phyloP scores from a whole-genome alignment of 352 stramenopile species.

The Pseudoperonospora humuli region DNA sequence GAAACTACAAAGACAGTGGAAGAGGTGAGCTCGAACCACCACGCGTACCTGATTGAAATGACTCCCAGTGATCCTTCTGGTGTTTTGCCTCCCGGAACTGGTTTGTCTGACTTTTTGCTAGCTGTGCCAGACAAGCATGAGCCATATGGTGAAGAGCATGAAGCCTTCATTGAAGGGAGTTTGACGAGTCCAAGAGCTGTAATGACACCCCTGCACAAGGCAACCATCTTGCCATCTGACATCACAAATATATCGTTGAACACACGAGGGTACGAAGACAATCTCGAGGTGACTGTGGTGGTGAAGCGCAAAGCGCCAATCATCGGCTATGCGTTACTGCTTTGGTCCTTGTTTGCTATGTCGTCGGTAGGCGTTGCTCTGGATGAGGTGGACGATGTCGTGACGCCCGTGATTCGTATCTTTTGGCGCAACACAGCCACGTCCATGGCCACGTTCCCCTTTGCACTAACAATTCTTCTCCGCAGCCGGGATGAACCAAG shows the following conservation, averaged over 20 bases:
- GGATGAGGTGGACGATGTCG: conserved; percentile 50
- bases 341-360: conserved; percentile 65
- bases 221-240: conserved; percentile 50
- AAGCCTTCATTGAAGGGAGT: conserved; percentile 10
- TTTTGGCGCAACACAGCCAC: conserved; percentile 81
- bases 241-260: conserved; percentile 69
- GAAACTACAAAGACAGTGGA: conserved; percentile 51
- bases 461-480: conserved; percentile 35
- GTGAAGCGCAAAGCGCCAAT: conserved; percentile 58
- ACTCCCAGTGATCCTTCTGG: conserved; percentile 37
- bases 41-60: conserved; percentile 81
- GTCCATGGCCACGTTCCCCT: conserved; percentile 41
- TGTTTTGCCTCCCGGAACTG: conserved; percentile 23
- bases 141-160: conserved; percentile 26
- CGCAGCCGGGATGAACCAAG: conserved; percentile 20
- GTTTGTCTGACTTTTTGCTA: conserved; percentile 57
- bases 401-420: conserved; percentile 71
- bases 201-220: conserved; percentile 27
- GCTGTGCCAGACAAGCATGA: conserved; percentile 50
- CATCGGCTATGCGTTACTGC: conserved; percentile 58
- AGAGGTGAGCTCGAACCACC: conserved; percentile 37
- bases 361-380: conserved; percentile 70
- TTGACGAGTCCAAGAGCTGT: conserved; percentile 22
- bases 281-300: conserved; percentile 63
- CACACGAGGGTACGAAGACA: conserved; percentile 57